A percentile compares a stretch with the other conserved stretches of the same genome.
Conservation (phyloP, 352 stramenopile species). For the Albugo laibachii region DNA sequence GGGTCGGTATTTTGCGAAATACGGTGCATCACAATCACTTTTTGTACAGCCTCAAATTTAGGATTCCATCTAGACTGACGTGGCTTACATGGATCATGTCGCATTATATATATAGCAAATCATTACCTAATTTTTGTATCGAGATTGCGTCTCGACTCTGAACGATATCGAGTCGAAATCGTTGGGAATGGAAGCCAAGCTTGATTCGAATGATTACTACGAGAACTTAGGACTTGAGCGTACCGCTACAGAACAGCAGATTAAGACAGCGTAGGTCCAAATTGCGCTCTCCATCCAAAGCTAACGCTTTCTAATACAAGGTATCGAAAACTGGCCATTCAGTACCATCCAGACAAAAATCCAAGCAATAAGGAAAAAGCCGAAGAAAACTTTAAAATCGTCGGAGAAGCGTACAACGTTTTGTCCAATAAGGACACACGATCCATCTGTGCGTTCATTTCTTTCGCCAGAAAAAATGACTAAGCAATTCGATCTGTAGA, state of each 20-base stretch:
- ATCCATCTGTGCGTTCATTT: conserved; percentile 42
- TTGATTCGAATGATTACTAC: conserved; percentile 69
- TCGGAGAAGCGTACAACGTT: conserved; percentile 87
- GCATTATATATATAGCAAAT: too few species aligned
- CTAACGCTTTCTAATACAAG: conserved; percentile 10
- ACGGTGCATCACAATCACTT: conserved; percentile 9
- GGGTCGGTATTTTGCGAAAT: conserved; percentile 67
- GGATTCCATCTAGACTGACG: too few species aligned
- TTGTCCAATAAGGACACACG: conserved; percentile 81
- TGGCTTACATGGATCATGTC: too few species aligned
- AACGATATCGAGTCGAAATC: too few species aligned
- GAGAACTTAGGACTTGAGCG: conserved; percentile 61
- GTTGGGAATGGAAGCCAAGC: conserved; percentile 11
- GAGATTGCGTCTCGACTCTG: too few species aligned
- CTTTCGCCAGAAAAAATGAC: background rate
- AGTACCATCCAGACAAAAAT: conserved; percentile 89
- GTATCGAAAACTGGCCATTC: conserved; percentile 84
- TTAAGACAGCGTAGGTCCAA: conserved; percentile 61
- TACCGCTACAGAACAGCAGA: conserved; percentile 46
- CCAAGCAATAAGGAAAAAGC: conserved; percentile 57
- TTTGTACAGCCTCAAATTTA: too few species aligned
- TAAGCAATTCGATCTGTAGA: conserved; percentile 16
- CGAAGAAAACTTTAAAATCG: conserved; percentile 88
- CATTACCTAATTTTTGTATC: too few species aligned
- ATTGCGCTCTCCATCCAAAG: background rate